Base-by-base conservation (phyloP, 192 early-diverging fungal species). In the Radiomyces spectabilis region DNA sequence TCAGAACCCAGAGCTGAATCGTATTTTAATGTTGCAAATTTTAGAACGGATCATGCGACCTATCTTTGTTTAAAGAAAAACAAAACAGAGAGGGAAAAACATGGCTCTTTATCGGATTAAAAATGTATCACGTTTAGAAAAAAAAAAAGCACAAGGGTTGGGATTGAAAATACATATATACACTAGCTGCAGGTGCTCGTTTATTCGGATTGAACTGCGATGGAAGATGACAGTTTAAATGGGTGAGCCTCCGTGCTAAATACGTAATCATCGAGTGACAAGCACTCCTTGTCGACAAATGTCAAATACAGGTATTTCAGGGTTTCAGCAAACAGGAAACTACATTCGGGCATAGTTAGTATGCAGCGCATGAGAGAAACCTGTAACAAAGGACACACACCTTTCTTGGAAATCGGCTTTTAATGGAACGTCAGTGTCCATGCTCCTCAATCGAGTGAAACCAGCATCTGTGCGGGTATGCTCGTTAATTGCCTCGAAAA, bases 171-270 rank as follows among this genome's bases (percentile, higher is more conserved):
- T n/a, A n/a, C n/a, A n/a, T n/a, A n/a, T n/a, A n/a, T n/a, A n/a
- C n/a, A n/a, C n/a, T n/a, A n/a, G n/a, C n/a, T n/a, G n/a, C n/a
- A n/a, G n/a, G n/a, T n/a, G n/a, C n/a, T n/a, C n/a, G n/a, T n/a
- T n/a, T n/a, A n/a, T n/a, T n/a, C n/a, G n/a, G n/a, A n/a, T 29
- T 66, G 64, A 6, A 66, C 43, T 10, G 50, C 6, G 15, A 59
- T 46, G 10, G 63, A 41, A 1, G 32, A 45, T 16, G 37, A n/a
- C 6, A 66, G 85, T 41, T 92, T 69, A 13, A 86, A 63, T 16
- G 82, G 82, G 54, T 86, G 85, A 3, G 82, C 84, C 53, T 86
- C 85, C 2, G 85, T 88, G 55, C 85, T 88, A 64, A 86, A 82
- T 0, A 86, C 77, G 32, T 72, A 86, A 12, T 79, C 62, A 24